phyloP scores from a whole-genome alignment of 2,329 filamentous ascomycete species.

The Leptodontidium sp. region DNA sequence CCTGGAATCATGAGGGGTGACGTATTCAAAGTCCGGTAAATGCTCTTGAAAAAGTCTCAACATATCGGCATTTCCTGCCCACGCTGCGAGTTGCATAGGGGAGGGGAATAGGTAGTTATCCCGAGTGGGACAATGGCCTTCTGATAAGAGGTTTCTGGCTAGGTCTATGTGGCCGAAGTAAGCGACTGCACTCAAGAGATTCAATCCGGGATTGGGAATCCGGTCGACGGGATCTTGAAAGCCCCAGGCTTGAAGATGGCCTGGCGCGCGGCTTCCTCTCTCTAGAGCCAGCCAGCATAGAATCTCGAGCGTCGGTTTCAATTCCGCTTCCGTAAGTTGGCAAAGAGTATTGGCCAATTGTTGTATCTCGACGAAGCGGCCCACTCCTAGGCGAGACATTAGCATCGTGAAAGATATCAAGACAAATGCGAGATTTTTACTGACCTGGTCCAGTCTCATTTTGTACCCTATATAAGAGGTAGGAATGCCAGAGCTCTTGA shows the following conservation, averaged over 20 bases:
- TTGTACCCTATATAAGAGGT: slow-evolving; percentile 30
- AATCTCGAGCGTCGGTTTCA: slow-evolving; percentile 22
- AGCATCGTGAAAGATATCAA: background rate
- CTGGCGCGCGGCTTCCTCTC: background rate
- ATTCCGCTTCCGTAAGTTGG: slow-evolving; percentile 13
- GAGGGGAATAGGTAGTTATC: slow-evolving; percentile 24
- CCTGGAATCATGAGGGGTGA: background rate
- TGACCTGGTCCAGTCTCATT: slow-evolving; percentile 18
- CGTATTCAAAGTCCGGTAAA: slow-evolving; percentile 18
- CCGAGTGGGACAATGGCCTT: slow-evolving; percentile 20
- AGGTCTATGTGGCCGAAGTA: slow-evolving; percentile 26
- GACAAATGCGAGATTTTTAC: background rate
- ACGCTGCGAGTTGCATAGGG: slow-evolving; percentile 26
- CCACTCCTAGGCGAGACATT: background rate
- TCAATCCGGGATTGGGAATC: slow-evolving; percentile 1
- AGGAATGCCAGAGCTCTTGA: slow-evolving; percentile 31
- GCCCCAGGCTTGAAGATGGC: background rate
- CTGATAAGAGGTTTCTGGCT: slow-evolving; percentile 22
- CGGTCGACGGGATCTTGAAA: background rate
- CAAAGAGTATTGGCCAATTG: slow-evolving; percentile 28
- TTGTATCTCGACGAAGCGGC: slow-evolving; percentile 27
- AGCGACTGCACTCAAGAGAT: slow-evolving; percentile 28
- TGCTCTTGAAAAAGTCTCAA: slow-evolving; percentile 23
- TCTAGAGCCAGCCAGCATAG: slow-evolving; percentile 33
- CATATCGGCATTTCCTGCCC: slow-evolving; percentile 24